Conservation (phyloP, 2,329 filamentous ascomycete species). For the Venturia asperata region DNA sequence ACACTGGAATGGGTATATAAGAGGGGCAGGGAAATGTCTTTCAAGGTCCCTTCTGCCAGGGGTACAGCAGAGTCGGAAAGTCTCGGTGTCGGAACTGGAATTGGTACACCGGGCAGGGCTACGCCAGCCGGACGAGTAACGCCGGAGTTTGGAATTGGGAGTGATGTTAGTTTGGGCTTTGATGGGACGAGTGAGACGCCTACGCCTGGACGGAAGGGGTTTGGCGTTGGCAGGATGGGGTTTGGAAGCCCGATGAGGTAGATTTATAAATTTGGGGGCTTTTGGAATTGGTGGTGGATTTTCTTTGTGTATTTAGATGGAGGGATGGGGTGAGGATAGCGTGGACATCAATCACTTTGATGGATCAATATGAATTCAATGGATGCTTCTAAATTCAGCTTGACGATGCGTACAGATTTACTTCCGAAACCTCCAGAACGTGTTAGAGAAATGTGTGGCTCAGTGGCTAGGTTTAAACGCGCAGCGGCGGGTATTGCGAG, state of each 20-base stretch:
- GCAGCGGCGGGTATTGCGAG: neutral
- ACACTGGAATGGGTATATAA: slow-evolving; percentile 84
- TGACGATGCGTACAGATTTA: too few species aligned
- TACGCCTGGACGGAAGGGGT: slow-evolving; percentile 28
- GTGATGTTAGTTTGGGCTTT: slow-evolving; percentile 21
- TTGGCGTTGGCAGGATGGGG: slow-evolving; percentile 23
- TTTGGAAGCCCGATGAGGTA: slow-evolving; percentile 32
- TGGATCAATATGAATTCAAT: too few species aligned
- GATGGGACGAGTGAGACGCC: slow-evolving; percentile 27
- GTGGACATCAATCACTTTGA: too few species aligned
- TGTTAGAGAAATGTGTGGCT: too few species aligned
- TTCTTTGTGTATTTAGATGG: slow-evolving; percentile 1
- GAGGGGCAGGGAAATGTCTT: slow-evolving; percentile 50
- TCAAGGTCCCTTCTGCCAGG: slow-evolving; percentile 25
- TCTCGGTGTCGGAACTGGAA: slow-evolving; percentile 2
- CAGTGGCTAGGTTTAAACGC: neutral
- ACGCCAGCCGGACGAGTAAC: slow-evolving; percentile 14
- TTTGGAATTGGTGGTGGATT: neutral
- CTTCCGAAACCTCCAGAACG: too few species aligned
- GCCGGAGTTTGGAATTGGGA: slow-evolving; percentile 18
- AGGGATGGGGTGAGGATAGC: neutral
- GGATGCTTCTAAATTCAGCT: too few species aligned
- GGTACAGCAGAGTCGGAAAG: neutral
- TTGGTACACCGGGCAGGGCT: neutral
- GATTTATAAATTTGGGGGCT: neutral